These are phyloP conservation scores for Cladophialophora chaetospira DNA, from an alignment of 2,329 filamentous ascomycete genomes.

Conservation along the genomic window DNA sequence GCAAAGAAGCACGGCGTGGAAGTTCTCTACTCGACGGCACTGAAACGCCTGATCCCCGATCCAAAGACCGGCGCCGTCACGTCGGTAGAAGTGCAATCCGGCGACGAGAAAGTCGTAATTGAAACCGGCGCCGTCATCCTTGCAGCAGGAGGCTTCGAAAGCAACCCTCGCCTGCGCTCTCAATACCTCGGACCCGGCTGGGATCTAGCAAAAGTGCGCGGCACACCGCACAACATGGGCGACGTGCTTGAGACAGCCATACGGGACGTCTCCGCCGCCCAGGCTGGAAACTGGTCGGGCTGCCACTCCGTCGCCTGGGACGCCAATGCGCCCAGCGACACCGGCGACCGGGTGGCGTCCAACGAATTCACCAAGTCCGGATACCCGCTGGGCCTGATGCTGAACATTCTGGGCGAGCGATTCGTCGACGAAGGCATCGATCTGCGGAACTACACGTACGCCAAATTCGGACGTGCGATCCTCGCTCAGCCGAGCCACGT, in stretches of 20 bases:
- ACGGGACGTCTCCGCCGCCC: constrained; percentile 48
- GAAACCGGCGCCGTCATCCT: constrained; percentile 51
- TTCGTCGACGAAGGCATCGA: constrained; percentile 70
- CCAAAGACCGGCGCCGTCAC: constrained; percentile 32
- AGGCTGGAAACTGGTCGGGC: constrained; percentile 62
- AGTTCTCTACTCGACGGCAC: constrained; percentile 51
- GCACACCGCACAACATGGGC: constrained; percentile 66
- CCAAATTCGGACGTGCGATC: constrained; percentile 65
- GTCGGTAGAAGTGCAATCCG: constrained; percentile 12
- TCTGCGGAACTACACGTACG: constrained; percentile 68
- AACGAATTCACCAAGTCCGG: constrained; percentile 71
- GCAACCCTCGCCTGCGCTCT: constrained; percentile 58
- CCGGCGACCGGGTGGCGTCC: constrained; percentile 60
- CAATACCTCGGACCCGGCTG: constrained; percentile 61
- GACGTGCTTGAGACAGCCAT: constrained; percentile 59
- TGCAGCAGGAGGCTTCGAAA: constrained; percentile 66
- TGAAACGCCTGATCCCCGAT: constrained; percentile 45
- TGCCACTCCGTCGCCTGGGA: constrained; percentile 69
- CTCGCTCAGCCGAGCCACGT: constrained; percentile 59
- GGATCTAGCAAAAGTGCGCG: constrained; percentile 64
- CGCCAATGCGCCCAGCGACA: constrained; percentile 57
- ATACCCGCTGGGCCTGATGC: constrained; percentile 67
- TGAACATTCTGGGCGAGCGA: constrained; percentile 60
- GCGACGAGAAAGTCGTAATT: constrained; percentile 32
- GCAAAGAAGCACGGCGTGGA: constrained; percentile 49